Percentiles rank a stretch among this genome's conserved stretches.
These are phyloP conservation scores for Tylopilus intermedius DNA, from an alignment of 768 basidiomycete species.

Conservation along the genomic window DNA sequence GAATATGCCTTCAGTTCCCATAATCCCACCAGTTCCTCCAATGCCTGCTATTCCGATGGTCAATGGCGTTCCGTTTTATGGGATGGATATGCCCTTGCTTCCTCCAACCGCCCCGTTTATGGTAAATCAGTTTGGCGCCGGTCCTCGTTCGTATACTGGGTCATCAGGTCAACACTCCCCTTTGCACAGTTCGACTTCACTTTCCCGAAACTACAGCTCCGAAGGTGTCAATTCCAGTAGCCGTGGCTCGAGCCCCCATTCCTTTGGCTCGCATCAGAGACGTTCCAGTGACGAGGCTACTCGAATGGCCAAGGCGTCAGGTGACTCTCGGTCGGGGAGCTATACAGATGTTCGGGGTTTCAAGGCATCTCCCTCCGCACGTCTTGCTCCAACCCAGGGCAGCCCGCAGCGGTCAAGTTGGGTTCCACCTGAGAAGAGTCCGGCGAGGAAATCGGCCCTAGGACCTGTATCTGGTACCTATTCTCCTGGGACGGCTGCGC, in stretches of 20 bases:
- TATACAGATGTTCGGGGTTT: constrained; percentile 14
- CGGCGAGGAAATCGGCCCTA: constrained; percentile 9
- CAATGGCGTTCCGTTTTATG: constrained; percentile 39
- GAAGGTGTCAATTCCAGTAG: constrained; percentile 18
- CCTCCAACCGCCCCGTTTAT: constrained; percentile 75
- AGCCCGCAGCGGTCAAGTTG: constrained; percentile 23
- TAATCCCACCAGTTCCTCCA: constrained; percentile 35
- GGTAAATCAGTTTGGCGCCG: constrained; percentile 51
- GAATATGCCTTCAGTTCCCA: constrained; percentile 9
- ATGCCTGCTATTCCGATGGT: constrained; percentile 32
- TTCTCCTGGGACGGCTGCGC: constrained; percentile 6
- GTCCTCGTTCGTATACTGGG: constrained; percentile 33
- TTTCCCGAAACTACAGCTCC: constrained; percentile 24
- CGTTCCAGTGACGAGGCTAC: constrained; percentile 30
- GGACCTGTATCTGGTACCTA: constrained; percentile 18
- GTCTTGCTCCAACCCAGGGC: constrained; percentile 8
- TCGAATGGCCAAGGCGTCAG: constrained; percentile 8
- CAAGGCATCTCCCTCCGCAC: constrained; percentile 8
- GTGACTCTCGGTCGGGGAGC: constrained; percentile 14
- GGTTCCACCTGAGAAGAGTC: constrained; percentile 17
- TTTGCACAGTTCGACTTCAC: constrained; percentile 17
- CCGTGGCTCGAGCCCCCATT: constrained; percentile 17
- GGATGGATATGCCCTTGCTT: constrained; percentile 63
- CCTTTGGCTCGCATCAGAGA: constrained; percentile 24
- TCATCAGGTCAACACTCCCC: constrained; percentile 30